Percentiles rank a stretch among this genome's conserved stretches.
Conservation (phyloP, 2,329 filamentous ascomycete species). For the Microdochium trichocladiopsis region DNA sequence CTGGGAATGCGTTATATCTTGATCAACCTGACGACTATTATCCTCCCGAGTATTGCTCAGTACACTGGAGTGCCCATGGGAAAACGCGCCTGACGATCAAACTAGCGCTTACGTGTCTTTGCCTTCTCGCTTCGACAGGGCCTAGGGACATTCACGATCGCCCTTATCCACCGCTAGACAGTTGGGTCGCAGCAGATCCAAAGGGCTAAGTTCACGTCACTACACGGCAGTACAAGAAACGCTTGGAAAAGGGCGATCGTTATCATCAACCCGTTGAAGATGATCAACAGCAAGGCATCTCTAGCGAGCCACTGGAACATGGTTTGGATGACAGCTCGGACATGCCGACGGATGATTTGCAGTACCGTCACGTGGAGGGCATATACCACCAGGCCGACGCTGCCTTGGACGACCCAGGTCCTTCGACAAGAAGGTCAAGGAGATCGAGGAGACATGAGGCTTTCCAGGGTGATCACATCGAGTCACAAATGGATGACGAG, state of each 20-base stretch:
- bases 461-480: background rate
- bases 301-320: background rate
- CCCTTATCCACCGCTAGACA: background rate
- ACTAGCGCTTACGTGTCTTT: background rate
- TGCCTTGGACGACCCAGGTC: background rate
- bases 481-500: background rate
- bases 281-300: background rate
- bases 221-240: background rate
- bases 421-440: background rate
- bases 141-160: background rate
- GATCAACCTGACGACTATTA: background rate
- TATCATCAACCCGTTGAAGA: background rate
- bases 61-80: background rate
- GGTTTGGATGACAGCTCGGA: background rate
- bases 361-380: background rate
- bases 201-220: background rate
- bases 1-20: background rate
- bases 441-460: background rate
- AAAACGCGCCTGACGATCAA: background rate
- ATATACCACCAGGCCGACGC: background rate
- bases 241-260: background rate
- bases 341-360: background rate
- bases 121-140: background rate
- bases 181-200: background rate
- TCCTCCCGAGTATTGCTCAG: background rate